Evolutionary conservation across 1,284 basidiomycete species (phyloP).

Genomic region (Marasmius oreades): DNA sequence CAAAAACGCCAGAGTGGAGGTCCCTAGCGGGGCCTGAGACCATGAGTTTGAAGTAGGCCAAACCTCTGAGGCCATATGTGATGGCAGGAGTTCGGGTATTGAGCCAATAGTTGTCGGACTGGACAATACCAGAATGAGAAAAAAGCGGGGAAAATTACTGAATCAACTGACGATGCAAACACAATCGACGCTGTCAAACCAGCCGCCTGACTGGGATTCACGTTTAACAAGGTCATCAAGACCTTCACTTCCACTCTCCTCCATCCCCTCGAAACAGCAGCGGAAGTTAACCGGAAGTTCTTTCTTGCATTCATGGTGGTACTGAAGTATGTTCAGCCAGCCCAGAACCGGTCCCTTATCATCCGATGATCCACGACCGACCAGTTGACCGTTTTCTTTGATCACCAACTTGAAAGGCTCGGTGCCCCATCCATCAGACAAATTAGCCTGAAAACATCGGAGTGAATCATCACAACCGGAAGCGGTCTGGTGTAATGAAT

Average conservation of each 20-base stretch:
- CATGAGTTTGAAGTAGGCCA: conserved; percentile 86
- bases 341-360: conserved; percentile 93
- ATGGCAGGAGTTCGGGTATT: conserved; percentile 71
- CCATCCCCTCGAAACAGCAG: conserved; percentile 98
- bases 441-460: conserved; percentile 42
- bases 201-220: conserved; percentile 73
- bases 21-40: conserved; percentile 87
- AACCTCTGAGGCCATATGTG: conserved; percentile 82
- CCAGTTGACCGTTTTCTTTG: conserved; percentile 70
- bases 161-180: conserved; percentile 81
- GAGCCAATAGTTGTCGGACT: conserved; percentile 90
- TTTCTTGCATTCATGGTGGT: conserved; percentile 70
- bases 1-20: conserved; percentile 91
- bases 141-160: background rate
- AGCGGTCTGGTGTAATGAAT: background rate
- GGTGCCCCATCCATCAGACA: conserved; percentile 88
- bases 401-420: conserved; percentile 85
- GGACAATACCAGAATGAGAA: background rate
- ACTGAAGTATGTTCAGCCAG: conserved; percentile 94
- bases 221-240: conserved; percentile 86
- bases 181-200: conserved; percentile 90
- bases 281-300: conserved; percentile 92
- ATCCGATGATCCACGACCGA: conserved; percentile 89
- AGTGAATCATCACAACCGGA: background rate
- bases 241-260: conserved; percentile 93